Conservation (phyloP, 2,329 filamentous ascomycete genomes). For the Paradendryphiella salina region DNA sequence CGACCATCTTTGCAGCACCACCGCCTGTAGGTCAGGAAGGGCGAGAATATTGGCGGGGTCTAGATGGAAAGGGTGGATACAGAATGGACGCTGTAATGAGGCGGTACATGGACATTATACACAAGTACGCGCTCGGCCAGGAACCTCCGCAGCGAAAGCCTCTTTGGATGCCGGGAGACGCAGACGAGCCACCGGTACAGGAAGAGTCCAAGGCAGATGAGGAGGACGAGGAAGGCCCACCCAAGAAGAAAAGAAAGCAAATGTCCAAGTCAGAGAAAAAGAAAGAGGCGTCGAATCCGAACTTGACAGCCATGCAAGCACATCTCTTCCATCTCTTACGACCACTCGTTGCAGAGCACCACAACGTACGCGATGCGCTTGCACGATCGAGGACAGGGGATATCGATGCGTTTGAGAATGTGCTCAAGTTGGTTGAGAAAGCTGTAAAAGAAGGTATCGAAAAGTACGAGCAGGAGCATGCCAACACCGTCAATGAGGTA, state of each 20-base stretch:
- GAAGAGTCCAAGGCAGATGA: slow-evolving; percentile 18
- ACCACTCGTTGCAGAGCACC: slow-evolving; percentile 77
- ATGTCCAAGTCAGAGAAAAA: slow-evolving; percentile 51
- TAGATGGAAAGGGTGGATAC: slow-evolving; percentile 79
- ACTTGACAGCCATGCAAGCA: slow-evolving; percentile 79
- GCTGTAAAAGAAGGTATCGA: slow-evolving; percentile 73
- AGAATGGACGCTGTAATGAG: slow-evolving; percentile 85
- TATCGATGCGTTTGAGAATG: slow-evolving; percentile 73
- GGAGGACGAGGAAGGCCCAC: slow-evolving; percentile 35
- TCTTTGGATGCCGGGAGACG: slow-evolving; percentile 69
- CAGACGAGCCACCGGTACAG: slow-evolving; percentile 45
- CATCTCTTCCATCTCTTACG: slow-evolving; percentile 92
- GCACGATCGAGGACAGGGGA: slow-evolving; percentile 70
- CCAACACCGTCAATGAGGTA: slow-evolving; percentile 1
- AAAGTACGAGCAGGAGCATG: slow-evolving; percentile 59
- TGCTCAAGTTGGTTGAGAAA: slow-evolving; percentile 73
- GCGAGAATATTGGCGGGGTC: slow-evolving; percentile 81
- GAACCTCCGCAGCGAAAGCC: slow-evolving; percentile 69
- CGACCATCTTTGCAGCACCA: slow-evolving; percentile 75
- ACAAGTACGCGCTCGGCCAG: slow-evolving; percentile 71
- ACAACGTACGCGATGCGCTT: slow-evolving; percentile 82
- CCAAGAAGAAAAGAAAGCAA: slow-evolving; percentile 44
- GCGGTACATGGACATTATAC: slow-evolving; percentile 87
- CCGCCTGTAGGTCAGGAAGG: slow-evolving; percentile 67
- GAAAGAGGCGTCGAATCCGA: slow-evolving; percentile 60